phyloP scores from a whole-genome alignment of 2,329 filamentous ascomycete species.

The Pseudogymnoascus sp. region DNA sequence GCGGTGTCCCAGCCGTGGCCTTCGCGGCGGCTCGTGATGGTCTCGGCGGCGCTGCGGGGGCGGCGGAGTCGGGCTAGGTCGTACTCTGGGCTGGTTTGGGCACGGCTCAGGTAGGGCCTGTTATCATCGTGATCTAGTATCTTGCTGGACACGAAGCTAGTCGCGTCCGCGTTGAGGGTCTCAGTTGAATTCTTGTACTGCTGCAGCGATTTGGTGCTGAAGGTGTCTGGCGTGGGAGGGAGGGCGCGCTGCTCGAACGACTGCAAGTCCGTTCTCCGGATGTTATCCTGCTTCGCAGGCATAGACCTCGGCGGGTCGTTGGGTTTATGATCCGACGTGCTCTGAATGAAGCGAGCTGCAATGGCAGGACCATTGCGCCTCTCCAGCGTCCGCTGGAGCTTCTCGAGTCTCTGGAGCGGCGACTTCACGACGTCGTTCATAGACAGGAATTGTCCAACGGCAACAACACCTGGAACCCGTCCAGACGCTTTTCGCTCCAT shows the following conservation, averaged over 20 bases:
- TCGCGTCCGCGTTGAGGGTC: slow-evolving; percentile 25
- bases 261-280: neutral
- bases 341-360: slow-evolving; percentile 1
- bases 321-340: neutral
- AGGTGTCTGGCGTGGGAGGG: slow-evolving; percentile 30
- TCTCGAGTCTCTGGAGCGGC: slow-evolving; percentile 44
- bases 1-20: slow-evolving; percentile 30
- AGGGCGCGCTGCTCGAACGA: slow-evolving; percentile 29
- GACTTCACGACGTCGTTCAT: slow-evolving; percentile 42
- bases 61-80: slow-evolving; percentile 12
- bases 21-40: slow-evolving; percentile 25
- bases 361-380: slow-evolving; percentile 2
- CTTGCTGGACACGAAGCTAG: neutral
- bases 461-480: slow-evolving; percentile 3
- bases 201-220: slow-evolving; percentile 28
- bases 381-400: slow-evolving; percentile 30
- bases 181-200: slow-evolving; percentile 45
- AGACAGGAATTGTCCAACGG: slow-evolving; percentile 33
- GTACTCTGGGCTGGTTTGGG: neutral
- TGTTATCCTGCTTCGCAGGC: slow-evolving; percentile 19
- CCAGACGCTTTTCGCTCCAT: slow-evolving; percentile 16
- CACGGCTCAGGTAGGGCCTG: neutral
- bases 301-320: slow-evolving; percentile 6
- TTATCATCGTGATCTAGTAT: neutral
- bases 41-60: slow-evolving; percentile 27